phyloP scores from a whole-genome alignment of 129 eudicot genomes.

The Chrysanthemum lavandulifolium region DNA sequence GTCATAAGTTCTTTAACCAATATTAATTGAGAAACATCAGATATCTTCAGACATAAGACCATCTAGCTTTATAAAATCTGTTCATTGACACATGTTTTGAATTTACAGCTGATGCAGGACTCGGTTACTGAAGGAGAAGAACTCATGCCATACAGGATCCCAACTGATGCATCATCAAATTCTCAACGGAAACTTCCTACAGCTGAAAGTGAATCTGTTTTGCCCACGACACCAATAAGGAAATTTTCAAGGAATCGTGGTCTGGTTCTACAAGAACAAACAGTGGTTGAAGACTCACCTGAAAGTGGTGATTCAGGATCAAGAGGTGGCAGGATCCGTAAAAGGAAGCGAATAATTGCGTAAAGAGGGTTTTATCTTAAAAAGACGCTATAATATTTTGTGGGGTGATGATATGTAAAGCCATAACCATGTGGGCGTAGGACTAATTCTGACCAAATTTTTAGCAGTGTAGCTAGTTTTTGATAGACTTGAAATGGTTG shows the following conservation, averaged over 20 bases:
- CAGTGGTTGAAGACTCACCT: conserved; percentile 72
- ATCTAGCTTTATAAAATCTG: not conserved
- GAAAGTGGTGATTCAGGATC: conserved; percentile 44
- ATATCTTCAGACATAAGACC: no score
- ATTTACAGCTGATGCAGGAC: conserved; percentile 58
- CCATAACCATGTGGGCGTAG: not conserved
- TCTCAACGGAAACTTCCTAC: conserved; percentile 25
- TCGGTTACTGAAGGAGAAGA: conserved; percentile 59
- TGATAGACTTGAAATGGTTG: not conserved
- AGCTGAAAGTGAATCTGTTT: not conserved
- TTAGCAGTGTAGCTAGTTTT: conserved; percentile 3
- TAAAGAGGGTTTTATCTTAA: conserved; percentile 7
- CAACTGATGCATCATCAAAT: conserved; percentile 22
- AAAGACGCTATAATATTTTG: not conserved
- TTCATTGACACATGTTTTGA: conserved; percentile 2
- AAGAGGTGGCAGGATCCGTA: conserved; percentile 46
- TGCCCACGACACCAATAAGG: conserved; percentile 71
- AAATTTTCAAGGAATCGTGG: conserved; percentile 79
- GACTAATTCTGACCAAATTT: conserved; percentile 1
- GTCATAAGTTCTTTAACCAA: not conserved
- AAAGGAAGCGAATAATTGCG: conserved; percentile 47
- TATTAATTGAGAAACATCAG: no score
- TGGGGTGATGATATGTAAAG: conserved; percentile 21
- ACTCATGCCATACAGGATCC: conserved; percentile 73
- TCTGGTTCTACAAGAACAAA: conserved; percentile 63